These are phyloP conservation scores for Sclerotinia spermophila DNA, from an alignment of 2,329 filamentous ascomycete genomes.

Conservation along the genomic window DNA sequence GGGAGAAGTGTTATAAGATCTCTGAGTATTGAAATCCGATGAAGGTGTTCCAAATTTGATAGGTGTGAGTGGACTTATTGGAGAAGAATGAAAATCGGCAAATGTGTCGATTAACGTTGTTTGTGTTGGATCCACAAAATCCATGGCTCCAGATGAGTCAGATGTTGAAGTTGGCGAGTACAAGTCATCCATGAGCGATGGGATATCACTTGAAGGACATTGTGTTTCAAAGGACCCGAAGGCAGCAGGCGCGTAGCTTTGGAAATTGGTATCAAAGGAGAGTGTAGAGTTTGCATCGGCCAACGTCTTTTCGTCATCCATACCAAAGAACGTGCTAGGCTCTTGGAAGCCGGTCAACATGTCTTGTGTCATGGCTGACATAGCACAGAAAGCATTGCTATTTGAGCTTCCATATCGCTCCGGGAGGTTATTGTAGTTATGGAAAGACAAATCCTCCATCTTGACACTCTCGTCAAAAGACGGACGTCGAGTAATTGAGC, in stretches of 20 bases:
- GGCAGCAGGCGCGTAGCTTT: slow-evolving; percentile 10
- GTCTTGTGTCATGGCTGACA: slow-evolving; percentile 24
- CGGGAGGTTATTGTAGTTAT: slow-evolving; percentile 15
- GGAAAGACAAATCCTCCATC: slow-evolving; percentile 22
- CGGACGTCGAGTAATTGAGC: neutral
- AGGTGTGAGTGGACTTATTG: slow-evolving; percentile 19
- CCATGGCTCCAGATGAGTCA: slow-evolving; percentile 21
- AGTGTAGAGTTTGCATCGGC: slow-evolving; percentile 18
- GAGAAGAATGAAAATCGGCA: slow-evolving; percentile 15
- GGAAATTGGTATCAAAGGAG: slow-evolving; percentile 17
- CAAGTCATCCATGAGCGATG: slow-evolving; percentile 24
- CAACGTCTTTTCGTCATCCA: slow-evolving; percentile 10
- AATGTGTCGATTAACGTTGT: slow-evolving; percentile 30
- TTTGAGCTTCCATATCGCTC: slow-evolving; percentile 14
- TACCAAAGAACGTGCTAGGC: slow-evolving; percentile 19
- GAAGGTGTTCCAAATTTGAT: slow-evolving; percentile 12
- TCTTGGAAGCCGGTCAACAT: slow-evolving; percentile 20
- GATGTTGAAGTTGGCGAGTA: slow-evolving; percentile 26
- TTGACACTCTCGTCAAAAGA: slow-evolving; percentile 15
- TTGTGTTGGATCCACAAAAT: slow-evolving; percentile 32
- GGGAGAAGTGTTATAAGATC: slow-evolving; percentile 8
- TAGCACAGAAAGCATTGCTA: slow-evolving; percentile 14
- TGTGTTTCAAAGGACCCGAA: slow-evolving; percentile 15
- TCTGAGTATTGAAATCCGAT: neutral
- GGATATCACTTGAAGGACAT: slow-evolving; percentile 21